Evolutionary conservation across 2,329 filamentous ascomycete genomes (phyloP), one percentile per base, ranked within the genome.

Genomic region (Stenocarpella maydis): DNA sequence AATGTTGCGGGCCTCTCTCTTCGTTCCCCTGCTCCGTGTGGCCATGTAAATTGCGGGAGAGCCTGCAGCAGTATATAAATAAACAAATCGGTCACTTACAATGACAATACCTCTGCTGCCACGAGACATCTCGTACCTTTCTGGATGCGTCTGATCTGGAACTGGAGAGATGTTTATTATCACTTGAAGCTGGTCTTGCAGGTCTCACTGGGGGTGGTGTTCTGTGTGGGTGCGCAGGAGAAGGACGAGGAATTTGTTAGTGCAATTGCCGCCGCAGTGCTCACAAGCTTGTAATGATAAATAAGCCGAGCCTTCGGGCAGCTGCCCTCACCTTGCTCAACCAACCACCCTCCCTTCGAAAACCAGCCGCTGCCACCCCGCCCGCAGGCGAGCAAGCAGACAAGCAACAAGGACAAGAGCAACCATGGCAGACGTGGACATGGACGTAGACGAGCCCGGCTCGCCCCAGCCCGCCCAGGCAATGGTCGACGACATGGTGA

Each of bases 401-500:
- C 24, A 37, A 50, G n/a, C 43, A 26, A 34, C 9, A 21, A 49
- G 26, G 26, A 12, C 47, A 41, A 41, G 31, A 31, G 34, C 43
- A 76, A 64, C 28, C 66, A 88, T 88, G 86, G 82, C 85, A 31
- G 86, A 87, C 77, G 79, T 81, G 60, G 84, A 89, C 71, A 90
- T 91, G 88, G 88, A 90, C 41, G 74, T 90, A 69, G 88, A 90
- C 78, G 78, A 82, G 77, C 82, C 82, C 31, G 73, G 77, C 75
- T 80, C 79, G 53, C 78, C 78, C 43, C 73, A 75, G 71, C 72
- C 74, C 67, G 81, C 84, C 71, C 78, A 82, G 69, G 81, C 80
- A 74, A 87, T 87, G 75, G 83, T 87, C 72, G 82, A 84, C 75
- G 89, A 91, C 76, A 91, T 93, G 85, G 89, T 89, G 76, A 95